phyloP scores from a whole-genome alignment of 148 eudicot species.

The Salicornia ramosissima region DNA sequence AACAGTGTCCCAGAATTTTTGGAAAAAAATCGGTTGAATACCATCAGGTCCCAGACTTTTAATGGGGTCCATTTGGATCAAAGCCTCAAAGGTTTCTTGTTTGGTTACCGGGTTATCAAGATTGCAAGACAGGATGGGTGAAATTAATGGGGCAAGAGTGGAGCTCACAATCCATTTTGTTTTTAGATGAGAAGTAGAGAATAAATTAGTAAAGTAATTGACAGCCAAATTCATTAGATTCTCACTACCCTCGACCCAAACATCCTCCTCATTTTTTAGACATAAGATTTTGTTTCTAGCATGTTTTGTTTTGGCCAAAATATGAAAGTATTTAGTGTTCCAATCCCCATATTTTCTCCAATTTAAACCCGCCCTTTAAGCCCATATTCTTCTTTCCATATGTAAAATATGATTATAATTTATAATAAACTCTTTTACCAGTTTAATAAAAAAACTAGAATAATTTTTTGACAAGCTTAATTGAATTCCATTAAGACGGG shows the following conservation, averaged over 20 bases:
- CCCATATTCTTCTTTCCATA: not conserved
- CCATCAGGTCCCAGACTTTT: no score
- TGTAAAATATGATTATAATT: not conserved
- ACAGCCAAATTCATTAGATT: not conserved
- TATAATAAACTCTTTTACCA: not conserved
- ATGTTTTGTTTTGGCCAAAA: not conserved
- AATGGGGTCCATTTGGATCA: no score
- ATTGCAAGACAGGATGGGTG: no score
- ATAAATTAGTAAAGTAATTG: not conserved
- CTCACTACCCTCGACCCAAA: not conserved
- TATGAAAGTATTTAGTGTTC: not conserved
- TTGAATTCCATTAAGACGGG: not conserved
- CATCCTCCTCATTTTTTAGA: not conserved
- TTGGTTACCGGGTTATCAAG: no score
- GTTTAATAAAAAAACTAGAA: not conserved
- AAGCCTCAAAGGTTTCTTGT: no score
- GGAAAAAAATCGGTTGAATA: no score
- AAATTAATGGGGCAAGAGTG: no score
- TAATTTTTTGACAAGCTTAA: not conserved
- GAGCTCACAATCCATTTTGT: no score
- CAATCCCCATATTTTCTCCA: not conserved
- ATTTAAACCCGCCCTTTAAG: not conserved
- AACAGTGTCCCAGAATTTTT: no score
- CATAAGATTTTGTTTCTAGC: not conserved
- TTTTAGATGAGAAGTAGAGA: not conserved